Evolutionary conservation across 768 basidiomycete species (phyloP).

Genomic region (Lactarius trivialis): DNA sequence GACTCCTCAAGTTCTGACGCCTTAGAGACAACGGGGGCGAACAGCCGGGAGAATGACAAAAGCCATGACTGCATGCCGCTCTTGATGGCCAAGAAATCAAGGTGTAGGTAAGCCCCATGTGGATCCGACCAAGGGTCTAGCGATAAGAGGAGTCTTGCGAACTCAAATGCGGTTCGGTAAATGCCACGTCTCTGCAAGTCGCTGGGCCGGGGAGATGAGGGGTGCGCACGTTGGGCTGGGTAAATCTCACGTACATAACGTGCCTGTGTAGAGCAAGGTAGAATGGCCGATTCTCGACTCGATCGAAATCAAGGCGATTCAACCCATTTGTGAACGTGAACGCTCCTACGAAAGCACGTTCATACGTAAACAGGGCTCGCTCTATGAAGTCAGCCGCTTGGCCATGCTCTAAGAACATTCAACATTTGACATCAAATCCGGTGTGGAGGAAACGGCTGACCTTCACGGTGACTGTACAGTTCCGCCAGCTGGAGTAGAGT

Average conservation of each 20-base stretch:
- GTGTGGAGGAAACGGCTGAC: constrained; percentile 33
- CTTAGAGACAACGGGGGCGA: constrained; percentile 27
- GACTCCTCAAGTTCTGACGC: constrained; percentile 34
- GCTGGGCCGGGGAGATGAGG: constrained; percentile 32
- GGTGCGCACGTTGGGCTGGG: too few relatives aligned
- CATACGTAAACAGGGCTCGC: constrained; percentile 89
- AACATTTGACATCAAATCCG: neutral
- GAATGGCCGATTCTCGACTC: constrained; percentile 88
- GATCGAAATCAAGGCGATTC: constrained; percentile 83
- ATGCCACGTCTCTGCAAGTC: constrained; percentile 88
- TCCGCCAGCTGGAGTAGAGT: constrained; percentile 84
- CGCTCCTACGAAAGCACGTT: constrained; percentile 78
- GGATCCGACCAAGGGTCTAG: constrained; percentile 87
- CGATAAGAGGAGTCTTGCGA: constrained; percentile 75
- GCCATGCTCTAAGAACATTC: constrained; percentile 53
- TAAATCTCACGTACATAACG: constrained; percentile 49
- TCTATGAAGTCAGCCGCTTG: constrained; percentile 86
- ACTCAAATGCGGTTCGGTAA: constrained; percentile 85
- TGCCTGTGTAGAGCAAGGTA: constrained; percentile 84
- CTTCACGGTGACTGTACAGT: constrained; percentile 82
- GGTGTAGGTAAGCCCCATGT: constrained; percentile 73
- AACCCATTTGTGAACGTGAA: constrained; percentile 80
- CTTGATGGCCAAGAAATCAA: constrained; percentile 84
- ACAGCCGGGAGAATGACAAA: constrained; percentile 54
- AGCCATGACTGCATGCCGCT: constrained; percentile 78